phyloP scores from a whole-genome alignment of 169 alveolate genomes.

The Eimeria praecox region DNA sequence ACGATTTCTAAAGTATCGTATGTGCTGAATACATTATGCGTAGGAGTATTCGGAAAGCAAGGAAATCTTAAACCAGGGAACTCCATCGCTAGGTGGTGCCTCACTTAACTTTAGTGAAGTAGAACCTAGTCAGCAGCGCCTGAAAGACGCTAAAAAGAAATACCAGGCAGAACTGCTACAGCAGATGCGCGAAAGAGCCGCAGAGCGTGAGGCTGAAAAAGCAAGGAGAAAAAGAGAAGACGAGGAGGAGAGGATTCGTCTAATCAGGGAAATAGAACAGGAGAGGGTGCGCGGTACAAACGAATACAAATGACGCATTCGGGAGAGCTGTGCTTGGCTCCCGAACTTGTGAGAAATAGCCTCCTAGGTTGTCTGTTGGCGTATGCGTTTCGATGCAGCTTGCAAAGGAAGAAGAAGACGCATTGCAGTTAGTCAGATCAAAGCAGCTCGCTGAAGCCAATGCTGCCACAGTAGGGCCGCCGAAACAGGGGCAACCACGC shows the following conservation, averaged over 20 bases:
- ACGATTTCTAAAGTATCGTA: neutral
- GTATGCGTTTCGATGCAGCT: neutral
- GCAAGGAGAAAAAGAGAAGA: conserved; percentile 38
- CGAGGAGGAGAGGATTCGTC: conserved; percentile 64
- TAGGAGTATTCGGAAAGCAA: neutral
- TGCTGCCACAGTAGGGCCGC: conserved; percentile 22
- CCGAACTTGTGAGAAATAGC: neutral
- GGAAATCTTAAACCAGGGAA: neutral
- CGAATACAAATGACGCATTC: neutral
- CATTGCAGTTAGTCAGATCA: conserved; percentile 37
- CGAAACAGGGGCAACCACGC: conserved; percentile 23
- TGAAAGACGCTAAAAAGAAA: conserved; percentile 25
- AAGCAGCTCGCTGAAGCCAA: conserved; percentile 66
- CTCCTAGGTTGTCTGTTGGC: neutral
- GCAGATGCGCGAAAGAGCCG: conserved; percentile 65
- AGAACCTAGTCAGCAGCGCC: conserved; percentile 33
- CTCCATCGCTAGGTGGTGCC: neutral
- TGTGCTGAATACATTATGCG: neutral
- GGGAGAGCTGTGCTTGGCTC: neutral
- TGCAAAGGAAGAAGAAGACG: conserved; percentile 65
- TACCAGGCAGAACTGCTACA: conserved; percentile 48
- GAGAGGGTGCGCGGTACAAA: conserved; percentile 19
- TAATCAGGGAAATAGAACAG: conserved; percentile 47
- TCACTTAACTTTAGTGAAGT: neutral
- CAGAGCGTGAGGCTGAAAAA: conserved; percentile 41